Percentiles rank a stretch among this genome's conserved stretches.
Evolutionary conservation across 2,329 filamentous ascomycete species (phyloP).

Genomic region (Plenodomus biglobosus): DNA sequence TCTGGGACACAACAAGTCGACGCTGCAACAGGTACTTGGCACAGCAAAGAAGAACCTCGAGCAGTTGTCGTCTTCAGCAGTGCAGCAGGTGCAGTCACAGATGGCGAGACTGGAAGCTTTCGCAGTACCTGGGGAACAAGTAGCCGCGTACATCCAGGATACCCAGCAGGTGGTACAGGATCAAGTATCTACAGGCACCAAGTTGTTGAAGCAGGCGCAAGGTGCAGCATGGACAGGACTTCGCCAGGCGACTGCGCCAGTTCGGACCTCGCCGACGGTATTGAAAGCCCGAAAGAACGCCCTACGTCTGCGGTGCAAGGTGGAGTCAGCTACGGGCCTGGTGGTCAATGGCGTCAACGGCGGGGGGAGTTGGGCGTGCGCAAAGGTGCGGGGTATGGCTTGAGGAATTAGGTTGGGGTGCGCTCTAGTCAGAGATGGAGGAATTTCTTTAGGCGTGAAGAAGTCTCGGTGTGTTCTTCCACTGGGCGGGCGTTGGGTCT

Average conservation of each 20-base stretch:
- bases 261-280: constrained; percentile 30
- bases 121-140: constrained; percentile 5
- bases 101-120: constrained; percentile 9
- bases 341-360: constrained; percentile 11
- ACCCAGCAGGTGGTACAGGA: constrained; percentile 14
- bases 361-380: constrained; percentile 29
- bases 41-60: constrained; percentile 19
- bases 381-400: constrained; percentile 9
- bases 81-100: constrained; percentile 12
- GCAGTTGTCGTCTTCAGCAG: constrained; percentile 19
- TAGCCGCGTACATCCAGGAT: constrained; percentile 1
- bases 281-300: constrained; percentile 36
- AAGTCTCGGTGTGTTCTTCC: constrained; percentile 5
- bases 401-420: neutral
- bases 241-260: constrained; percentile 27
- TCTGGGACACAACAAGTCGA: constrained; percentile 37
- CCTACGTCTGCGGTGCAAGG: constrained; percentile 28
- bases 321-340: constrained; percentile 24
- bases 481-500: constrained; percentile 23
- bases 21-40: constrained; percentile 24
- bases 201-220: constrained; percentile 19
- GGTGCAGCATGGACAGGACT: constrained; percentile 26
- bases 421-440: no score
- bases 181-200: constrained; percentile 5
- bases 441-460: no score